Evolutionary conservation across 257 asterid species (phyloP).

Genomic region (Gynochthodes officinalis): DNA sequence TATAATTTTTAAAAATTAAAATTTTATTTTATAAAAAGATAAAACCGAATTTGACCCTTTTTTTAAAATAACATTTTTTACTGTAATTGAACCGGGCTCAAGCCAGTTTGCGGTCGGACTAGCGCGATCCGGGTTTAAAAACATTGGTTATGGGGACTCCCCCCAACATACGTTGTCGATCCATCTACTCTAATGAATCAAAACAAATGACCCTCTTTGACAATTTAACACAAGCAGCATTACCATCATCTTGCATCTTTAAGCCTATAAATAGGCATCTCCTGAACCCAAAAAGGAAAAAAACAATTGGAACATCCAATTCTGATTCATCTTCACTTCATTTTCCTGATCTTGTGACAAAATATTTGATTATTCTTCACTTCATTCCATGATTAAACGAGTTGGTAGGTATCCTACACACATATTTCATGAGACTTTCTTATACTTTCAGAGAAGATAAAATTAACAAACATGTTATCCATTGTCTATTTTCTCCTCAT

Average conservation of each 20-base stretch:
- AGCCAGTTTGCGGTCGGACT: no score
- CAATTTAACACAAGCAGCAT: not conserved
- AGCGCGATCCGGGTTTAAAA: no score
- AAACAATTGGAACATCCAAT: not conserved
- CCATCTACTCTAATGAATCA: not conserved
- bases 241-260: not conserved
- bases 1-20: no score
- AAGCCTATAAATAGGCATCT: not conserved
- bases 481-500: slow-evolving; percentile 18
- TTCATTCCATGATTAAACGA: no score
- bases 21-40: no score
- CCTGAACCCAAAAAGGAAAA: not conserved
- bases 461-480: slow-evolving; percentile 7
- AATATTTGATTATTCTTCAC: no score
- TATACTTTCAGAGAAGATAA: not conserved
- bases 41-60: no score
- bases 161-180: not conserved
- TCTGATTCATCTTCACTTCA: no score
- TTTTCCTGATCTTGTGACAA: not conserved
- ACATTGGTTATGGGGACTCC: not conserved
- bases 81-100: no score
- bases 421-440: not conserved
- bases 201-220: not conserved
- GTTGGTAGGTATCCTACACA: not conserved
- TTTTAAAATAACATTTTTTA: no score